Evolutionary conservation across 192 early-diverging fungal species (phyloP).

Genomic region (Pilaira anomala): DNA sequence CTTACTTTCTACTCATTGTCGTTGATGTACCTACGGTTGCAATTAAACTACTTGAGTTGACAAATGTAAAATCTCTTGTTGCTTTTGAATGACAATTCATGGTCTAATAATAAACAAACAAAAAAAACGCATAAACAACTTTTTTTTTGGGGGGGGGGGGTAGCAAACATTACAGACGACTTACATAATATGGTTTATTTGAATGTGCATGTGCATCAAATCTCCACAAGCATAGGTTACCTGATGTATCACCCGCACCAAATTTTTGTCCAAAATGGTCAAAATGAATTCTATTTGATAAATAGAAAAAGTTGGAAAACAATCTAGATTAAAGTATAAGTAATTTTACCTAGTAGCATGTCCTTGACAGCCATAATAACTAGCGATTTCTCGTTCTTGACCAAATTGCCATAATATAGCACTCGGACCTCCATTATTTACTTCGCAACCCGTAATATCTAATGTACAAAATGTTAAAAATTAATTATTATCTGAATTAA

Average conservation of each 20-base stretch:
- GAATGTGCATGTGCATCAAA: constrained; percentile 67
- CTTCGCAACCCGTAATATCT: constrained; percentile 47
- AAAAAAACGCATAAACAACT: background rate
- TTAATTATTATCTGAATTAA: background rate
- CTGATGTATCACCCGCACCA: constrained; percentile 66
- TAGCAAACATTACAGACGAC: background rate
- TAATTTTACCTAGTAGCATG: constrained; percentile 40
- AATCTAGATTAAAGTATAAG: no score
- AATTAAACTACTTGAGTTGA: constrained; percentile 66
- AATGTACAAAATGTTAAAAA: background rate
- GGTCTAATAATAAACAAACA: constrained; percentile 28
- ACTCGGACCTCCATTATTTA: constrained; percentile 51
- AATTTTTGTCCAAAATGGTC: constrained; percentile 78
- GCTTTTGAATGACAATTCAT: constrained; percentile 56
- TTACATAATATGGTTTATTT: constrained; percentile 51
- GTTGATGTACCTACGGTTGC: constrained; percentile 70
- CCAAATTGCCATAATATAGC: constrained; percentile 81
- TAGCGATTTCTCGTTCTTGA: constrained; percentile 62
- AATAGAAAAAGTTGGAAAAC: background rate
- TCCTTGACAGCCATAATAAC: constrained; percentile 50
- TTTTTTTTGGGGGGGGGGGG: no score
- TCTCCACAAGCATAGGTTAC: constrained; percentile 68
- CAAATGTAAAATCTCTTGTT: constrained; percentile 71
- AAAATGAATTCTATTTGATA: constrained; percentile 57
- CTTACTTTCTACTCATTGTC: constrained; percentile 32